These are phyloP conservation scores for Suzukiozyma palmioleophila DNA, from an alignment of 1,139 yeast species.

Conservation along the genomic window DNA sequence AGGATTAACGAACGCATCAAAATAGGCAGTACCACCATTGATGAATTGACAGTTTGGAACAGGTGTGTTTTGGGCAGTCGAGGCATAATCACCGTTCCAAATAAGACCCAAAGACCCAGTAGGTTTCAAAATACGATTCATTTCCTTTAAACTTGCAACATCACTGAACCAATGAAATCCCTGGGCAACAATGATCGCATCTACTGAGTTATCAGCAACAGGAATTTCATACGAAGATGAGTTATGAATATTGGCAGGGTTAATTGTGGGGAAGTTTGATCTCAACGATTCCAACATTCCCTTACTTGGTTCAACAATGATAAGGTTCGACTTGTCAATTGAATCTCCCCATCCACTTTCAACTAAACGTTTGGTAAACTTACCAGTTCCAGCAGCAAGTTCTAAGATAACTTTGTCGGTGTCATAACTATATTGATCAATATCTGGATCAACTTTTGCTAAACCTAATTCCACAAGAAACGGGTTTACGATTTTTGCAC, in stretches of 20 bases:
- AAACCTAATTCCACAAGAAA: slow-evolving; percentile 38
- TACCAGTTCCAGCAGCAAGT: slow-evolving; percentile 65
- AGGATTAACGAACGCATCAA: slow-evolving; percentile 3
- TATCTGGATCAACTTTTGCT: slow-evolving; percentile 9
- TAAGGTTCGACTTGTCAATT: slow-evolving; percentile 17
- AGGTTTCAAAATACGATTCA: slow-evolving; percentile 48
- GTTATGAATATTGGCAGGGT: slow-evolving; percentile 17
- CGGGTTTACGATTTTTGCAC: slow-evolving; percentile 43
- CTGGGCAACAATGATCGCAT: slow-evolving; percentile 57
- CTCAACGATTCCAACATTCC: slow-evolving; percentile 55
- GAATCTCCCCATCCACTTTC: slow-evolving; percentile 34
- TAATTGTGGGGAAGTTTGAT: slow-evolving; percentile 44
- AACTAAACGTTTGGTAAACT: slow-evolving; percentile 49
- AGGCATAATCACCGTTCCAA: slow-evolving; percentile 56
- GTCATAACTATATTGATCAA: slow-evolving; percentile 10
- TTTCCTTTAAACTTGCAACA: slow-evolving; percentile 42
- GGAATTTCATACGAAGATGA: slow-evolving; percentile 53
- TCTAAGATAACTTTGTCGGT: slow-evolving; percentile 41
- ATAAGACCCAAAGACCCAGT: slow-evolving; percentile 49
- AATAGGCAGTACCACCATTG: slow-evolving; percentile 10
- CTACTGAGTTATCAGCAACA: slow-evolving; percentile 39
- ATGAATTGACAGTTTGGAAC: slow-evolving; percentile 7
- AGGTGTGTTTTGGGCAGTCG: slow-evolving; percentile 11
- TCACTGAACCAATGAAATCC: slow-evolving; percentile 71
- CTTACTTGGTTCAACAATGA: slow-evolving; percentile 53